Evolutionary conservation across 345 rosid species (phyloP), one percentile per base, ranked within the genome.

Genomic region (Eucalyptus virginea): DNA sequence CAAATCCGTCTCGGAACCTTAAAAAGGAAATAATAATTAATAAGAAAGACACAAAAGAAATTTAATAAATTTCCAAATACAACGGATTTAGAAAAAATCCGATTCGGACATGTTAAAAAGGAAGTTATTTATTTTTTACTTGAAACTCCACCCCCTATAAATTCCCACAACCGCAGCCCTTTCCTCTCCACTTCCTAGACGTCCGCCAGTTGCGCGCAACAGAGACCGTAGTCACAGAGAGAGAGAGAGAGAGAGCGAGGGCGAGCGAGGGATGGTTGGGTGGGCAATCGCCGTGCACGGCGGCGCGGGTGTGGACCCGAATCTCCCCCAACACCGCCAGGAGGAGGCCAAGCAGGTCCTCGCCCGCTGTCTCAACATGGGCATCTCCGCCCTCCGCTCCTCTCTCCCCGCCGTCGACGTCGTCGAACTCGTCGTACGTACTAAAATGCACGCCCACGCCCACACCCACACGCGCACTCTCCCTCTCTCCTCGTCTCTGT

Each of bases 251-350:
- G 56, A 0, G 56, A 3, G 24, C 24, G 56, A 52, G 56, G 24
- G 58, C 58, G 26, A 52, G 58, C 58, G 51, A 83, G 51, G 34
- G 77, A 96, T 97, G 97, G 98, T 95, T 45, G 94, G 93, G 16
- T 97, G 99, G 99, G 99, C 99, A 62, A 98, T 98, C 23, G 99
- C 99, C 30, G 96, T 98, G 93, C 99, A 98, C 87, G 99, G 99
- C 28, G 99, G 99, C 92, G 99, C 99, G 44, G 99, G 99, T 40
- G 94, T 98, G n/a, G 99, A 98, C 93, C 99, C 99, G 2, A 96
- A 96, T 91, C 98, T 98, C 91, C 99, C 99, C 11, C 89, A 65
- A 1, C 94, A 95, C 86, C 92, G 98, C 52, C 99, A 97, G 85
- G 98, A 98, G 88, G 93, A 94, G 86, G 99, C 99, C 51, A 98